phyloP scores from a whole-genome alignment of 805 yeast species.

The Teunomyces panamensis region DNA sequence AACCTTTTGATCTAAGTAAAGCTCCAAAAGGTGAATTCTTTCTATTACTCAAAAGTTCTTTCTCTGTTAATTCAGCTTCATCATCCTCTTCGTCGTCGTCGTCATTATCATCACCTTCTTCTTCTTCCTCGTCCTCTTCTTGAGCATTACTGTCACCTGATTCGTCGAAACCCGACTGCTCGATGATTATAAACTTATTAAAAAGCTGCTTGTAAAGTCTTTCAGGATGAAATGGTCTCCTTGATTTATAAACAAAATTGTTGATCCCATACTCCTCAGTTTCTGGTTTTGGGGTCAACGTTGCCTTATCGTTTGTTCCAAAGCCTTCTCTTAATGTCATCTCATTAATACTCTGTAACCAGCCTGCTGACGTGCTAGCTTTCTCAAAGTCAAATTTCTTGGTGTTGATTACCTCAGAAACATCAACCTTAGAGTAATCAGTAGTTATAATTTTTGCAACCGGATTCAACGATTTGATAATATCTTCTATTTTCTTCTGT shows the following conservation, averaged over 20 bases:
- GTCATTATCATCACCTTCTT: slow-evolving; percentile 9
- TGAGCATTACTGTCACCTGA: slow-evolving; percentile 8
- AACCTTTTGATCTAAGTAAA: slow-evolving; percentile 41
- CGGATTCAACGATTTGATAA: slow-evolving; percentile 39
- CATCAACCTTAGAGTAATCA: slow-evolving; percentile 36
- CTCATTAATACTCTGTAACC: slow-evolving; percentile 42
- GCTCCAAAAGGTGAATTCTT: slow-evolving; percentile 34
- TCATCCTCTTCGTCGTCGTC: slow-evolving; percentile 8
- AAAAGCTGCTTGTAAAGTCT: slow-evolving; percentile 33
- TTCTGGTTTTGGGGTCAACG: slow-evolving; percentile 41
- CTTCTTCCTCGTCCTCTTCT: slow-evolving; percentile 15
- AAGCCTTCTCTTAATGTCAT: slow-evolving; percentile 32
- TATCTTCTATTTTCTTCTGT: slow-evolving; percentile 24
- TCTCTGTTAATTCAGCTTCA: slow-evolving; percentile 17
- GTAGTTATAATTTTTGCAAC: slow-evolving; percentile 37
- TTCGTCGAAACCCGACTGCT: slow-evolving; percentile 13
- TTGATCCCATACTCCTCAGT: slow-evolving; percentile 47
- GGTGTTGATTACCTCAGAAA: slow-evolving; percentile 35
- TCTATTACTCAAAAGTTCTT: slow-evolving; percentile 30
- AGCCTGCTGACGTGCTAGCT: slow-evolving; percentile 43
- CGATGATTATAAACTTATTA: slow-evolving; percentile 33
- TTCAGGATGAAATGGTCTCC: slow-evolving; percentile 46
- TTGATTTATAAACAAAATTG: slow-evolving; percentile 39
- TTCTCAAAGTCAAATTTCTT: slow-evolving; percentile 38
- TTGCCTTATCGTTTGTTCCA: slow-evolving; percentile 12